phyloP scores from a whole-genome alignment of 129 eudicot genomes.

The sunflower (Helianthus annuus) region DNA sequence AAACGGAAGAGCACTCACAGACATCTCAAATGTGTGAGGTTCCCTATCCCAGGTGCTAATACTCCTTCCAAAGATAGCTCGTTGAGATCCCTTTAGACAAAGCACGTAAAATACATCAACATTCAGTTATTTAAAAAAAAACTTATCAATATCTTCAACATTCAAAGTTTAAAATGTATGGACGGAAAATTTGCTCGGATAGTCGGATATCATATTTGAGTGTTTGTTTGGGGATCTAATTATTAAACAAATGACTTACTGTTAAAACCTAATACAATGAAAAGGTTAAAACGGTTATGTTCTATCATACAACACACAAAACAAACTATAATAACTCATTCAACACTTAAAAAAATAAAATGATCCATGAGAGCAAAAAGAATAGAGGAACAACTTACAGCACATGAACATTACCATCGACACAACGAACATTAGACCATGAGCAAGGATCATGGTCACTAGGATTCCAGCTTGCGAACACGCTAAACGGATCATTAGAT shows the following conservation, averaged over 20 bases:
- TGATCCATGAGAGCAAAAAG: constrained; percentile 5
- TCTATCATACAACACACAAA: constrained; percentile 3
- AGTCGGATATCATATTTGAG: not conserved
- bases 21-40: constrained; percentile 62
- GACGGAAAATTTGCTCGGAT: not conserved
- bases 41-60: constrained; percentile 76
- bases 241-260: not conserved
- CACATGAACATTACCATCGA: constrained; percentile 68
- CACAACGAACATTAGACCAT: constrained; percentile 86
- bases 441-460: constrained; percentile 60
- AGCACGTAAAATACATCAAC: not conserved
- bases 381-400: constrained; percentile 64
- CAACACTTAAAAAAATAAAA: not conserved
- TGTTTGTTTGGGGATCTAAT: not conserved
- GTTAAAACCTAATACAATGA: not conserved
- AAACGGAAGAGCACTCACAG: constrained; percentile 62
- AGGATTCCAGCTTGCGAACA: constrained; percentile 68
- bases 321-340: not conserved
- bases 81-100: constrained; percentile 61
- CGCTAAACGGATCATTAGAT: constrained; percentile 58
- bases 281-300: not conserved
- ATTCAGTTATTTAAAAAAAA: not conserved
- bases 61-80: constrained; percentile 71
- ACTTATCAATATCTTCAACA: not conserved
- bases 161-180: not conserved